Base-by-base conservation (phyloP, 352 stramenopile genomes). In the Globisporangium carolinianum region DNA sequence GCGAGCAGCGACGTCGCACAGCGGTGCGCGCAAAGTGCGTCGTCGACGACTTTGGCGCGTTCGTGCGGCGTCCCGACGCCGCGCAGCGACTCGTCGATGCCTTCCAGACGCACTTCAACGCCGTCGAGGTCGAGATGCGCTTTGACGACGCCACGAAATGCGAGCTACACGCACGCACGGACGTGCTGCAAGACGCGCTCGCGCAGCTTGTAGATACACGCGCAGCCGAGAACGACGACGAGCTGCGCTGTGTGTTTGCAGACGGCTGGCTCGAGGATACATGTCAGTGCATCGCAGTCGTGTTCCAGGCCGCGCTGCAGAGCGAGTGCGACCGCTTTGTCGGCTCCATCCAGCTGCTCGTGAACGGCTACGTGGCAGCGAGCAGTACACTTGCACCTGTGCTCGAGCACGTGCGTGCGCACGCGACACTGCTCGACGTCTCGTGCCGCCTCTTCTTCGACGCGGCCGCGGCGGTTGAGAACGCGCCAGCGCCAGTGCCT, bases 81-180 rank as follows among this genome's bases (percentile, higher is more conserved):
- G 89, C 91, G 58, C 87, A 95, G 60, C 60, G 54, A 4, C 43
- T 79, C 32, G 60, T 96, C 3, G 76, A 83, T 45, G 55, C 61
- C 9, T 97, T 93, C 62, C 80, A 95, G 55, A 60, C 51, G 6
- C 67, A 65, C 11, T 93, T 93, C 57, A 95, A 96, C 55, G 70
- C 71, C n/a, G 72, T 96, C 17, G n/a, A 82, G 1, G 70, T 91
- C 12, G 83, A 89, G 32, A 89, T 96, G 72, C 81, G 89, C 12
- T 91, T 91, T 46, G 85, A 96, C 17, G 75, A 86, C 7, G 46
- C 70, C 10, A 91, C 78, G n/a, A 92, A 94, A 52, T 43, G 75
- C 12, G 87, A 96, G 60, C 62, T 97, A 12, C 77, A 95, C 57
- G 72, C 88, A 24, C 71, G 80, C 14, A 62, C 63, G 3, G 87